Evolutionary conservation across 2,329 filamentous ascomycete species (phyloP).

Genomic region (Paraconiothyrium brasiliense): DNA sequence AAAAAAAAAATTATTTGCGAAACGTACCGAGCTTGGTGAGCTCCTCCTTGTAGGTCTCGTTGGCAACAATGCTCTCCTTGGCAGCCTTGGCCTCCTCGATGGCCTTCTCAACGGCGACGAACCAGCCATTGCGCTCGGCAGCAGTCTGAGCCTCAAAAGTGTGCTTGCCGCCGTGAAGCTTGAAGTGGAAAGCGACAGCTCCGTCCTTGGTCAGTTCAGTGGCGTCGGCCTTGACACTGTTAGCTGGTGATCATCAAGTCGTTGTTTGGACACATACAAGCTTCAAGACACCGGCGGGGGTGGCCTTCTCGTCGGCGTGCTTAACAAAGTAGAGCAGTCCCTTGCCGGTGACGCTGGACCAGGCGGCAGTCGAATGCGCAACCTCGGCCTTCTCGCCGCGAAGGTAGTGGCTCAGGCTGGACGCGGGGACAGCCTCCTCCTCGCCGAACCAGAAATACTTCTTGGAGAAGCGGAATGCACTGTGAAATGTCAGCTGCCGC

Average conservation of each 20-base stretch:
- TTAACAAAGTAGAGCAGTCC: conserved; percentile 92
- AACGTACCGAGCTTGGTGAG: conserved; percentile 74
- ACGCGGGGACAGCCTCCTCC: conserved; percentile 71
- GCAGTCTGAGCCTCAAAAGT: conserved; percentile 81
- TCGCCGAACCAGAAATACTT: conserved; percentile 80
- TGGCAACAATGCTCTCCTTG: conserved; percentile 75
- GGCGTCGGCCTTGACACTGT: conserved; percentile 66
- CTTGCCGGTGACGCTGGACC: conserved; percentile 94
- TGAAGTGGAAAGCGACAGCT: conserved; percentile 84
- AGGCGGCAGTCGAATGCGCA: conserved; percentile 82
- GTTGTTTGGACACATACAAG: conserved; percentile 67
- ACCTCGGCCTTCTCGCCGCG: conserved; percentile 86
- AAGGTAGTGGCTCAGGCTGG: conserved; percentile 79
- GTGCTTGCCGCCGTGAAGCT: conserved; percentile 88
- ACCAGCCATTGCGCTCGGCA: conserved; percentile 91
- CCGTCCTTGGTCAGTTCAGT: conserved; percentile 80
- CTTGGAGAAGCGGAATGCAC: conserved; percentile 90
- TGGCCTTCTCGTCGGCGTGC: conserved; percentile 81
- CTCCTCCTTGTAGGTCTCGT: conserved; percentile 88
- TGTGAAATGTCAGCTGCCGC: conserved; percentile 50
- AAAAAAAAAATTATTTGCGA: conserved; percentile 16
- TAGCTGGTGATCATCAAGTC: conserved; percentile 22
- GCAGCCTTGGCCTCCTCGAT: conserved; percentile 85
- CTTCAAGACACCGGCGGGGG: conserved; percentile 83
- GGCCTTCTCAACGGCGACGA: conserved; percentile 82